Base-by-base conservation (phyloP, 768 basidiomycete genomes). In the Cyathus striatus region DNA sequence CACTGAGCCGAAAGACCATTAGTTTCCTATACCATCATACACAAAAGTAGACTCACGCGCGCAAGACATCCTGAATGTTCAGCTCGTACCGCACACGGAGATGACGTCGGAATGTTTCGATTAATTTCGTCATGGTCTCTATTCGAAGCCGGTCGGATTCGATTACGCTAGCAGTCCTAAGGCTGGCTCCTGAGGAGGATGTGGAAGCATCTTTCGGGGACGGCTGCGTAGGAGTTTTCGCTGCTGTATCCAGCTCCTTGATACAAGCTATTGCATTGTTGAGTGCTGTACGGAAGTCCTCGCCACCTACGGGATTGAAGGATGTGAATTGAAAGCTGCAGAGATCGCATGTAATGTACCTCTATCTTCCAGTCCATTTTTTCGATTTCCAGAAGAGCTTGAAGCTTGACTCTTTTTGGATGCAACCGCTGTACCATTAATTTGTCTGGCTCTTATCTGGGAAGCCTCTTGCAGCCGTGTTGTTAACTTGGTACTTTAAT, bases 11-110 rank as follows among this genome's bases (percentile, higher is more conserved):
- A 4, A 46, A 22, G 43, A 26, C 33, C 26, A 37, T 50, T 37
- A 17, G 42, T 9, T n/a, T n/a, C 3, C 20, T 9, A 38, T 24
- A 17, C 41, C 24, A 6, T 33, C 32, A 3, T n/a, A 38, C 9
- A 23, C 26, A 25, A 42, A 23, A 20, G 46, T 30, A 5, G 18
- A 49, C 90, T 58, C 53, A 95, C 93, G 77, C 80, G 53, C 80
- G 69, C n/a, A 90, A 64, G 16, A 93, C 63, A 32, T 92, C 86
- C 0, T 69, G 62, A 5, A 88, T 63, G 38, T 79, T 75, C 18
- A 93, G 52, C 53, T 92, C 86, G 53, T 84, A 89, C 39, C 83
- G 75, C 17, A 96, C 83, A 12, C 86, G 76, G 34, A 87, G 57
- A 51, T 83, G 83, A 18, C 81, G 74, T 51, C 82, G 83, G 2